A percentile compares a stretch with the other conserved stretches of the same genome.
These are phyloP conservation scores for Sporisorium iseilematis-ciliati DNA, from an alignment of 1,284 basidiomycete genomes.

Conservation along the genomic window DNA sequence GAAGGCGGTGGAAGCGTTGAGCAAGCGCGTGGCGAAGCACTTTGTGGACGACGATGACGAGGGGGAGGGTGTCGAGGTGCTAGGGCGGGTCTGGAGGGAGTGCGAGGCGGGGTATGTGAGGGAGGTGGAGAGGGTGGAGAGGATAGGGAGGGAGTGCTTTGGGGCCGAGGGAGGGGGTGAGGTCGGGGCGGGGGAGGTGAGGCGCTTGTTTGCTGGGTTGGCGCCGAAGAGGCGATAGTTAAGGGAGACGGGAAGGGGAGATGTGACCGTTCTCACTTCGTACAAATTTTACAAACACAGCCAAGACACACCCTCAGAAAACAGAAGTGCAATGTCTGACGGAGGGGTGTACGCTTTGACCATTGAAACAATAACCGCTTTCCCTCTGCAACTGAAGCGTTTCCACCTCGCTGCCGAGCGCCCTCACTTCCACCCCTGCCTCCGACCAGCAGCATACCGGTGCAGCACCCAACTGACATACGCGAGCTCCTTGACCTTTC, in stretches of 20 bases:
- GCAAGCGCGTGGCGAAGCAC: constrained; percentile 94
- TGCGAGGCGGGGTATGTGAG: constrained; percentile 50
- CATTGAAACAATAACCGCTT: no score
- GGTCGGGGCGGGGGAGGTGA: constrained; percentile 32
- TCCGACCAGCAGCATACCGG: constrained; percentile 17
- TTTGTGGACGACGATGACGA: constrained; percentile 77
- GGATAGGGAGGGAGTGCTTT: constrained; percentile 55
- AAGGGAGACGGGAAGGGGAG: neutral
- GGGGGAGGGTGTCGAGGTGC: constrained; percentile 39
- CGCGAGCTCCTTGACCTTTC: constrained; percentile 17
- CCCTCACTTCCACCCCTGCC: neutral
- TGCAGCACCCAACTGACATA: constrained; percentile 39
- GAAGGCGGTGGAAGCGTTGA: constrained; percentile 83
- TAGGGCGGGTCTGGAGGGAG: constrained; percentile 43
- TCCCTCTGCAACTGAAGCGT: no score
- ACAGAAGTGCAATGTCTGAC: neutral
- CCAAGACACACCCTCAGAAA: neutral
- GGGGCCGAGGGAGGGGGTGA: constrained; percentile 24
- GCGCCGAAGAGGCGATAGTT: constrained; percentile 23
- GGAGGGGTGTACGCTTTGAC: no score
- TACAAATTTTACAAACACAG: neutral
- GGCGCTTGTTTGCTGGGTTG: constrained; percentile 29
- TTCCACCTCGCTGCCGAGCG: no score
- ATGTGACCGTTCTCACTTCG: neutral
- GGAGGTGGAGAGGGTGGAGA: constrained; percentile 42